These are phyloP conservation scores for Hyphopichia fennica DNA, from an alignment of 1,139 yeast species.

Conservation along the genomic window DNA sequence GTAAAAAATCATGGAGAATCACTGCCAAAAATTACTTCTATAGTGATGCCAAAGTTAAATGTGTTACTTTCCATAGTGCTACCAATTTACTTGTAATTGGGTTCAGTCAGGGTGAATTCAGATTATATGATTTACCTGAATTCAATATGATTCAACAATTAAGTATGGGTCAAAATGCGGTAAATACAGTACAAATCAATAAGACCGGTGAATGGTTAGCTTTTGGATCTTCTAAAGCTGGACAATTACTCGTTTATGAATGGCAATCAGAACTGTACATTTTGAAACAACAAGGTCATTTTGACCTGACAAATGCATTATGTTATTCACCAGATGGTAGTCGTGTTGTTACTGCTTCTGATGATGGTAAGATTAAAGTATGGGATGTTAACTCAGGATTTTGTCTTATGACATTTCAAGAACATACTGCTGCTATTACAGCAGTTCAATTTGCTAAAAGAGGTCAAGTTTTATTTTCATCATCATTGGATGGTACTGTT, in stretches of 20 bases:
- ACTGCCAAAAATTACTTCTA: conserved; percentile 72
- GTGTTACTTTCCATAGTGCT: conserved; percentile 79
- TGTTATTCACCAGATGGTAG: conserved; percentile 96
- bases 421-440: conserved; percentile 87
- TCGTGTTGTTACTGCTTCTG: conserved; percentile 88
- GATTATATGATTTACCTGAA: conserved; percentile 78
- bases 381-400: conserved; percentile 96
- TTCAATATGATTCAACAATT: conserved; percentile 81
- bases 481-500: conserved; percentile 94
- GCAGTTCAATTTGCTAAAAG: conserved; percentile 81
- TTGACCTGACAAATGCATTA: conserved; percentile 81
- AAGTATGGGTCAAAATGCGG: conserved; percentile 89
- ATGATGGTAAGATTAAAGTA: conserved; percentile 93
- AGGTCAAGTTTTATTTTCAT: conserved; percentile 87
- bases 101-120: conserved; percentile 84
- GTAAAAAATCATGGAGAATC: conserved; percentile 64
- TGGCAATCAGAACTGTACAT: conserved; percentile 98
- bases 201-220: conserved; percentile 95
- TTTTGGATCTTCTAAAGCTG: conserved; percentile 85
- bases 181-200: conserved; percentile 79
- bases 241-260: conserved; percentile 95
- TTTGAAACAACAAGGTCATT: conserved; percentile 95
- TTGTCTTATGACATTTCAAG: conserved; percentile 87
- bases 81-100: conserved; percentile 84
- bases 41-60: conserved; percentile 71